Conservation (phyloP, 2,329 filamentous ascomycete genomes). For the Pestalotiopsis sp. region DNA sequence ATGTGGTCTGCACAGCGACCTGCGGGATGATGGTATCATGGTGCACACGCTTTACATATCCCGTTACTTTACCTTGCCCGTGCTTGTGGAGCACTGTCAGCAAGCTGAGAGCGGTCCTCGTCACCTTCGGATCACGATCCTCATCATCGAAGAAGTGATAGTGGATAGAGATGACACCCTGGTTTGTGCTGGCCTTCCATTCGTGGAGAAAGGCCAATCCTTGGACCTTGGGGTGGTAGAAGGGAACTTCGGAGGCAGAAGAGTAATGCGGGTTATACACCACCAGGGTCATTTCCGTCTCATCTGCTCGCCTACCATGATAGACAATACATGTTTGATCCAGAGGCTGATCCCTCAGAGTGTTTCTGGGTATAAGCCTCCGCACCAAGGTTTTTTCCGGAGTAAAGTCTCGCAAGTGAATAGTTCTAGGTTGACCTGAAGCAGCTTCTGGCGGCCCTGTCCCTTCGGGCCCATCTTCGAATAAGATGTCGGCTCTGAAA, state of each 20-base stretch:
- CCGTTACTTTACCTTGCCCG: conserved; percentile 63
- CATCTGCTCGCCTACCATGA: conserved; percentile 30
- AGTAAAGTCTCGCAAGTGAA: conserved; percentile 47
- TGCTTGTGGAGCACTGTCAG: conserved; percentile 74
- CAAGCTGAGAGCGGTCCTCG: conserved; percentile 70
- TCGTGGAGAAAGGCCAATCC: conserved; percentile 77
- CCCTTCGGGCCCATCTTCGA: conserved; percentile 46
- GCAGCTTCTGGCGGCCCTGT: conserved; percentile 31
- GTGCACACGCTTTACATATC: conserved; percentile 80
- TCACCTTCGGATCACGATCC: conserved; percentile 49
- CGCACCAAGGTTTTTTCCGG: conserved; percentile 71
- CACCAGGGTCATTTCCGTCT: conserved; percentile 56
- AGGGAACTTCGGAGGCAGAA: conserved; percentile 68
- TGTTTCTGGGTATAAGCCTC: conserved; percentile 80
- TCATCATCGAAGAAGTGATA: conserved; percentile 54
- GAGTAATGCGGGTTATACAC: conserved; percentile 78
- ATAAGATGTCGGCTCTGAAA: conserved; percentile 76
- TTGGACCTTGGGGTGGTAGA: conserved; percentile 81
- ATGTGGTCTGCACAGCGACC: conserved; percentile 78
- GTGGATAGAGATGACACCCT: conserved; percentile 61
- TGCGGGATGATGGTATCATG: conserved; percentile 84
- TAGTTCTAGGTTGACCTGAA: conserved; percentile 34
- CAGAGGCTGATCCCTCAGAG: conserved; percentile 71
- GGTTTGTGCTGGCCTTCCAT: conserved; percentile 47
- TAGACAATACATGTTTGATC: conserved; percentile 85